Conservation (phyloP, 192 early-diverging fungal species). For the Rhizoclosmatium globosum region DNA sequence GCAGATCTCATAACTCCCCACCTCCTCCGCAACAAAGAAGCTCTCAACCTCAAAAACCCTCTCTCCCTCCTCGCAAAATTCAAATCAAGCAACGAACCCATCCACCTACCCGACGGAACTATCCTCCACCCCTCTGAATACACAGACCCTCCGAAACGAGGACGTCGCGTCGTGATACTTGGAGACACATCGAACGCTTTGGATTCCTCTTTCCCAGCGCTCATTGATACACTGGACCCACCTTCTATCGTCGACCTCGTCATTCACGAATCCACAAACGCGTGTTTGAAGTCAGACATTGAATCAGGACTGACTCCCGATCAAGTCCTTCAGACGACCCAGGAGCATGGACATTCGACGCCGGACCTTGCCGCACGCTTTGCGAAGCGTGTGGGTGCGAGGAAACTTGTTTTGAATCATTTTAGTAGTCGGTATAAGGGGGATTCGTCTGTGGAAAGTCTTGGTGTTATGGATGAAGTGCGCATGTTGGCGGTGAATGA, state of each 20-base stretch:
- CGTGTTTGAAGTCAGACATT: constrained; percentile 51
- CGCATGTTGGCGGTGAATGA: constrained; percentile 44
- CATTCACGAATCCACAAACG: constrained; percentile 68
- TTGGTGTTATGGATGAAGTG: constrained; percentile 64
- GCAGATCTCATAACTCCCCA: constrained; percentile 49
- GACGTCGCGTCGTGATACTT: constrained; percentile 58
- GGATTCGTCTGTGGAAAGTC: constrained; percentile 44
- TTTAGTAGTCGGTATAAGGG: constrained; percentile 64
- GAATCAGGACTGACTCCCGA: constrained; percentile 41
- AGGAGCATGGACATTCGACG: constrained; percentile 64
- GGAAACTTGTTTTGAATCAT: constrained; percentile 60
- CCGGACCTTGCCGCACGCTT: constrained; percentile 62
- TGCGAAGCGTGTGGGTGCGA: constrained; percentile 50
- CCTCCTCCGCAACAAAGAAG: constrained; percentile 47
- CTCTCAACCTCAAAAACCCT: constrained; percentile 55
- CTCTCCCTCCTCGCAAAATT: constrained; percentile 54
- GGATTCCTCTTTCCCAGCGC: neutral
- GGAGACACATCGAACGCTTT: constrained; percentile 62
- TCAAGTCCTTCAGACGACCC: constrained; percentile 40
- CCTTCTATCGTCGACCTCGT: constrained; percentile 41
- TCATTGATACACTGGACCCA: constrained; percentile 13
- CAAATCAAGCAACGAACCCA: constrained; percentile 43
- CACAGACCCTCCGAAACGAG: constrained; percentile 42
- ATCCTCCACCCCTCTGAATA: constrained; percentile 38
- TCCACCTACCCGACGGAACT: constrained; percentile 58